These are phyloP conservation scores for Talaromyces albobiverticillius DNA, from an alignment of 2,329 filamentous ascomycete genomes.

Conservation along the genomic window DNA sequence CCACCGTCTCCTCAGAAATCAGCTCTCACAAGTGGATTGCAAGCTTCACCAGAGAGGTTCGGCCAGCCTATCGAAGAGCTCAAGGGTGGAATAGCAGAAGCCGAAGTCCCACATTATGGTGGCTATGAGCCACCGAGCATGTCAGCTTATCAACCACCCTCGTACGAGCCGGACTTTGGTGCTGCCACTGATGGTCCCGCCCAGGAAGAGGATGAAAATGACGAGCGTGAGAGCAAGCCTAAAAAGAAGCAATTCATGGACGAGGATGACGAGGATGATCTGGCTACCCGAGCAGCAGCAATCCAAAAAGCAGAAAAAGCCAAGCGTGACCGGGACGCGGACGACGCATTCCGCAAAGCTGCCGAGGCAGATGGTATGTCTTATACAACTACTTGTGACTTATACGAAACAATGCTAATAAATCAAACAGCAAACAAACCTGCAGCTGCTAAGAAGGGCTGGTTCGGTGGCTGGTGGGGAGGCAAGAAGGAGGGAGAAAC, in stretches of 20 bases:
- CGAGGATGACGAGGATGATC: constrained; percentile 70
- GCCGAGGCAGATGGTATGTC: constrained; percentile 65
- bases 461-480: constrained; percentile 84
- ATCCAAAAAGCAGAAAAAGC: constrained; percentile 59
- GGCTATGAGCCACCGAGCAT: constrained; percentile 35
- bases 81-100: constrained; percentile 17
- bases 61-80: constrained; percentile 21
- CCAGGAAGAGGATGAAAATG: constrained; percentile 53
- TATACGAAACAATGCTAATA: constrained; percentile 39
- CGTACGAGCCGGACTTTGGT: constrained; percentile 30
- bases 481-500: constrained; percentile 63
- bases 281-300: constrained; percentile 53
- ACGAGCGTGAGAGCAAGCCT: constrained; percentile 57
- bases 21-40: constrained; percentile 27
- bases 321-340: constrained; percentile 73
- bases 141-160: constrained; percentile 36
- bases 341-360: constrained; percentile 80
- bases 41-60: constrained; percentile 23
- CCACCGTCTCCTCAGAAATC: constrained; percentile 21
- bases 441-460: constrained; percentile 53
- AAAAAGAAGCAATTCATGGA: constrained; percentile 81
- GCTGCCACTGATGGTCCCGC: constrained; percentile 43
- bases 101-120: constrained; percentile 23
- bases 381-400: background rate
- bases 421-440: constrained; percentile 35